Evolutionary conservation across 768 basidiomycete species (phyloP), one percentile per base, ranked within the genome.

Genomic region (Leccinum boreale): DNA sequence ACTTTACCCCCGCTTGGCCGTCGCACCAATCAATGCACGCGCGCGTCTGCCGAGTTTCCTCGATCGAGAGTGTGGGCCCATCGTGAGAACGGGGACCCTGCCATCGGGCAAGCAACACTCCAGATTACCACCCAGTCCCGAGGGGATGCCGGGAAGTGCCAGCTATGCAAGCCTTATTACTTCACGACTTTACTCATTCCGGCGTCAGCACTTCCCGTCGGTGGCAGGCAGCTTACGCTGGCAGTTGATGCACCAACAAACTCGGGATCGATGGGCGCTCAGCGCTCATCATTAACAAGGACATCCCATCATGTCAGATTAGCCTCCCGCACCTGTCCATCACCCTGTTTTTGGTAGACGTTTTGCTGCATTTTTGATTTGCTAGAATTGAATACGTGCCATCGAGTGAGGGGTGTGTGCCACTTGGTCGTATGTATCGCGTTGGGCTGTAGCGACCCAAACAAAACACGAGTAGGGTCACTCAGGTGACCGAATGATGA

Each of bases 231-330:
- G 36, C 46, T 56, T 53, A 48, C 48, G 50, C 52, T 69, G 62
- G 67, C 67, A 67, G 58, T 58, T 64, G 65, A 67, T 70, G 65
- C 48, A 62, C 48, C 58, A 67, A 49, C 50, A 61, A 47, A 64
- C 56, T 59, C 33, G 53, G 54, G 51, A 59, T 65, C 56, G 50
- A 54, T 57, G 57, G 26, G 56, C 59, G 61, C 19, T 44, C 42
- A 19, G 42, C 42, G 42, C 57, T 48, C 61, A 53, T 47, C 57
- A 53, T 24, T 52, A 54, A 62, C 55, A 58, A 55, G 53, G 42
- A 49, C 57, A 24, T 23, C 42, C 51, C 54, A 53, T 63, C 66
- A 39, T 49, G 57, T 60, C 58, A 54, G 66, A 68, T 67, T 61
- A 54, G 59, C 61, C 66, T 66, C 57, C 67, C 56, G 56, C 54